Percentiles rank a stretch among this genome's conserved stretches.
phyloP scores from a whole-genome alignment of 1,284 basidiomycete species.

The Exsudoporus floridanus region DNA sequence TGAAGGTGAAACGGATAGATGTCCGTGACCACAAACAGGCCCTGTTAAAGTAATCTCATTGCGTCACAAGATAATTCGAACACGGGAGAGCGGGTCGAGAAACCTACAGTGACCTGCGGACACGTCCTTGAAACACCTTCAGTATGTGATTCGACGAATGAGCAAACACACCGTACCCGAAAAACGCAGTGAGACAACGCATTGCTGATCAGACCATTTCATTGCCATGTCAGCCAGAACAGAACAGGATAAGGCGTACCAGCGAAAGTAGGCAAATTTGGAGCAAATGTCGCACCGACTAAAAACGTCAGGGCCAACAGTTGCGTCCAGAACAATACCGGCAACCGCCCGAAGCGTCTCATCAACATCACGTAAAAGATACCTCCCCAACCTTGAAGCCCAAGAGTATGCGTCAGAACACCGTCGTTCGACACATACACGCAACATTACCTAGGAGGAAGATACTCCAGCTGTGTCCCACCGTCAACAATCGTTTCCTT shows the following conservation, averaged over 20 bases:
- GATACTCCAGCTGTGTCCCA: slow-evolving; percentile 50
- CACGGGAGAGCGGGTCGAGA: neutral
- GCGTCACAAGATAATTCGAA: slow-evolving; percentile 1
- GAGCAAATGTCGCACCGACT: slow-evolving; percentile 54
- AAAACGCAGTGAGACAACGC: slow-evolving; percentile 70
- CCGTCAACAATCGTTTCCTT: neutral
- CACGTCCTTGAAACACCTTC: slow-evolving; percentile 45
- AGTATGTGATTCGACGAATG: slow-evolving; percentile 4
- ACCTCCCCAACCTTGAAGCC: slow-evolving; percentile 51
- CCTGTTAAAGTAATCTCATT: slow-evolving; percentile 37
- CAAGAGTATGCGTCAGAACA: slow-evolving; percentile 5
- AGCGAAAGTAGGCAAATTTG: slow-evolving; percentile 47
- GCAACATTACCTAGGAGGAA: slow-evolving; percentile 46
- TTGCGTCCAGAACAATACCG: slow-evolving; percentile 61
- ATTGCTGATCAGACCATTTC: slow-evolving; percentile 46
- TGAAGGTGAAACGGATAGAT: slow-evolving; percentile 76
- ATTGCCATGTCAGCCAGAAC: neutral
- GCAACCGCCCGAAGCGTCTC: slow-evolving; percentile 56
- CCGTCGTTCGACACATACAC: neutral
- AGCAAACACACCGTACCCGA: slow-evolving; percentile 47
- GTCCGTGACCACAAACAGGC: slow-evolving; percentile 65
- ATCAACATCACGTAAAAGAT: slow-evolving; percentile 54
- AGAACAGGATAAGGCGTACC: slow-evolving; percentile 29
- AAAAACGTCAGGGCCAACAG: slow-evolving; percentile 47
- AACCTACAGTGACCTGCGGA: slow-evolving; percentile 65